Evolutionary conservation across 768 basidiomycete species (phyloP).

Genomic region (Trametes meyenii): DNA sequence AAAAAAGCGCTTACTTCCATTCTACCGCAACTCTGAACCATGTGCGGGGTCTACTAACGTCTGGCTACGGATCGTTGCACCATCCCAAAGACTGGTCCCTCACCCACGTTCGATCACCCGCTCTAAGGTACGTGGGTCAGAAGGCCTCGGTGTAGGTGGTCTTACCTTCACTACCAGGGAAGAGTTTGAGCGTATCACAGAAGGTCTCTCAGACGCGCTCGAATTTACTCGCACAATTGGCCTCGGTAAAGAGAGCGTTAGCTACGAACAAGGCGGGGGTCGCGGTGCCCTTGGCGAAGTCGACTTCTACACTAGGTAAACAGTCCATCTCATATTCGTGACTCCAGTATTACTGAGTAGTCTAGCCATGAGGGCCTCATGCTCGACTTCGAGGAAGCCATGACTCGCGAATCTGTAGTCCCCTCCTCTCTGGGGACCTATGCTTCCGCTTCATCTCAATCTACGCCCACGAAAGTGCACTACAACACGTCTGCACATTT

Average conservation of each 20-base stretch:
- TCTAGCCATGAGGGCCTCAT: slow-evolving; percentile 89
- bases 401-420: slow-evolving; percentile 71
- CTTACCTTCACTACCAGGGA: slow-evolving; percentile 42
- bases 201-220: slow-evolving; percentile 85
- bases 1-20: slow-evolving; percentile 88
- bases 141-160: too few relatives aligned
- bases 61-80: slow-evolving; percentile 92
- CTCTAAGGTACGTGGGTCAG: slow-evolving; percentile 56
- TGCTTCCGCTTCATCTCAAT: slow-evolving; percentile 2
- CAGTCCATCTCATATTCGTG: neutral
- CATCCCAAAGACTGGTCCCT: slow-evolving; percentile 93
- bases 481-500: slow-evolving; percentile 96
- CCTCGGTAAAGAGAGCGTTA: slow-evolving; percentile 49
- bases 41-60: slow-evolving; percentile 83
- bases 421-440: slow-evolving; percentile 33
- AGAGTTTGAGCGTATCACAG: slow-evolving; percentile 86
- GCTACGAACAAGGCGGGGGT: slow-evolving; percentile 75
- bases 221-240: slow-evolving; percentile 94
- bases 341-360: neutral
- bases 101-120: slow-evolving; percentile 83
- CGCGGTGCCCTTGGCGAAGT: slow-evolving; percentile 80
- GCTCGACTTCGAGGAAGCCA: slow-evolving; percentile 89
- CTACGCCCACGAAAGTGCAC: slow-evolving; percentile 40
- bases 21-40: slow-evolving; percentile 93
- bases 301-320: slow-evolving; percentile 89